A percentile compares a stretch with the other conserved stretches of the same genome.
Evolutionary conservation across 495 filamentous ascomycete genomes (phyloP).

Genomic region (Xylaria acuta): DNA sequence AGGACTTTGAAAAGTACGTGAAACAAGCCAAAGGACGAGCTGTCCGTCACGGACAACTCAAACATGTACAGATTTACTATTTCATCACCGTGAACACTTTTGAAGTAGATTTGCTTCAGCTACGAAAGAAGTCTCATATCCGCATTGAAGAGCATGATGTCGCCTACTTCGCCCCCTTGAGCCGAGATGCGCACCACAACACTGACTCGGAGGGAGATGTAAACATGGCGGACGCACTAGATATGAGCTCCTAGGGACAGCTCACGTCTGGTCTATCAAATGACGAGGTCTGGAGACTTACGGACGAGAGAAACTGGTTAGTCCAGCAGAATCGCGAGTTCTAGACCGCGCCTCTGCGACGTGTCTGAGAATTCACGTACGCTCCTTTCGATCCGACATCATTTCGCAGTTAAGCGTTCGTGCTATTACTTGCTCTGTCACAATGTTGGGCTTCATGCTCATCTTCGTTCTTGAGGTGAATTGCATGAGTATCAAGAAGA

Average conservation of each 20-base stretch:
- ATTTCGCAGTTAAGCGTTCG: not conserved
- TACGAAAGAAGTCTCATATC: constrained; percentile 28
- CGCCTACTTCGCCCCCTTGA: constrained; percentile 1
- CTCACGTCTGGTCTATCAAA: constrained; percentile 24
- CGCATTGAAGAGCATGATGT: not conserved
- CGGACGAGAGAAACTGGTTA: constrained; percentile 28
- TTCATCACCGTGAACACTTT: constrained; percentile 68
- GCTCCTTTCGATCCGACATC: not conserved
- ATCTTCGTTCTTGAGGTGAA: not conserved
- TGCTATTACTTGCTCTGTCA: not conserved
- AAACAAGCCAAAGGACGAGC: constrained; percentile 76
- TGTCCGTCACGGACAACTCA: constrained; percentile 71
- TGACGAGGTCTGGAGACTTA: constrained; percentile 28
- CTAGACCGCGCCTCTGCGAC: not conserved
- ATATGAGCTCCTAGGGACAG: not conserved
- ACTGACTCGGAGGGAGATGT: constrained; percentile 1
- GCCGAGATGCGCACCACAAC: not conserved
- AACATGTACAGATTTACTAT: constrained; percentile 71
- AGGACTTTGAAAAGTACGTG: constrained; percentile 65
- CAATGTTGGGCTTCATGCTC: not conserved
- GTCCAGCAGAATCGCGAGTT: constrained; percentile 28
- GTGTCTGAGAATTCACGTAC: not conserved
- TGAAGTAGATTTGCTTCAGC: constrained; percentile 68
- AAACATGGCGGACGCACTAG: not conserved
- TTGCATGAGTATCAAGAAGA: not conserved